These are phyloP conservation scores for Zygosaccharomyces pseudorouxii DNA, from an alignment of 805 yeast species.

Conservation along the genomic window DNA sequence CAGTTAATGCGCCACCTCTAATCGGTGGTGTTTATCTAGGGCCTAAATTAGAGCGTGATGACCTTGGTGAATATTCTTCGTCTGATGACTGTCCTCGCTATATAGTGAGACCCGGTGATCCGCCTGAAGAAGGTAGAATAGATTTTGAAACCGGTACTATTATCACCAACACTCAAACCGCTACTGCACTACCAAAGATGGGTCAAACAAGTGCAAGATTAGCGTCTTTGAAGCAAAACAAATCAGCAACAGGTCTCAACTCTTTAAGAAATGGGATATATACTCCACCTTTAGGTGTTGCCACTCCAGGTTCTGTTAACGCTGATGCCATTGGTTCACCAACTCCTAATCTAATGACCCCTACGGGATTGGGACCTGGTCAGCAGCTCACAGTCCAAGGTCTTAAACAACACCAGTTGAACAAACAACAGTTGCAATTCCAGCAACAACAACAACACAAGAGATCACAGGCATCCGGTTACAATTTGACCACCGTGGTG, in stretches of 20 bases:
- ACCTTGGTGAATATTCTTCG: conserved; percentile 69
- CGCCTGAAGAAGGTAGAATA: conserved; percentile 34
- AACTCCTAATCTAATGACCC: conserved; percentile 11
- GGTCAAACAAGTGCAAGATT: conserved; percentile 19
- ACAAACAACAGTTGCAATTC: conserved; percentile 23
- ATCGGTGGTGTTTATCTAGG: conserved; percentile 86
- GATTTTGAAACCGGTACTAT: conserved; percentile 33
- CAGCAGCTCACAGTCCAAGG: conserved; percentile 23
- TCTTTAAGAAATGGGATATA: conserved; percentile 21
- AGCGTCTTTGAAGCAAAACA: conserved; percentile 17
- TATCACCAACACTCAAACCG: conserved; percentile 18
- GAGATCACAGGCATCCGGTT: conserved; percentile 21
- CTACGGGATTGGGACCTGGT: conserved; percentile 12
- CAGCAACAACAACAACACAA: conserved; percentile 17
- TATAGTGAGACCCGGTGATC: conserved; percentile 42
- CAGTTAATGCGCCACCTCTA: conserved; percentile 87
- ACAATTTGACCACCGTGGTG: conserved; percentile 24
- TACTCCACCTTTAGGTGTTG: conserved; percentile 16
- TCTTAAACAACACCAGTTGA: conserved; percentile 25
- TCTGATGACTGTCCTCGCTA: conserved; percentile 43
- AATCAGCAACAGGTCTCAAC: conserved; percentile 16
- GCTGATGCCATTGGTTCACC: conserved; percentile 5
- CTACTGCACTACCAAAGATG: conserved; percentile 24
- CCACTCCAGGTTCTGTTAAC: conserved; percentile 12
- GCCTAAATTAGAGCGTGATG: conserved; percentile 72